Percentiles rank a stretch among this genome's conserved stretches.
These are phyloP conservation scores for Aspergillus sp. DNA, from an alignment of 2,329 filamentous ascomycete species.

Conservation along the genomic window DNA sequence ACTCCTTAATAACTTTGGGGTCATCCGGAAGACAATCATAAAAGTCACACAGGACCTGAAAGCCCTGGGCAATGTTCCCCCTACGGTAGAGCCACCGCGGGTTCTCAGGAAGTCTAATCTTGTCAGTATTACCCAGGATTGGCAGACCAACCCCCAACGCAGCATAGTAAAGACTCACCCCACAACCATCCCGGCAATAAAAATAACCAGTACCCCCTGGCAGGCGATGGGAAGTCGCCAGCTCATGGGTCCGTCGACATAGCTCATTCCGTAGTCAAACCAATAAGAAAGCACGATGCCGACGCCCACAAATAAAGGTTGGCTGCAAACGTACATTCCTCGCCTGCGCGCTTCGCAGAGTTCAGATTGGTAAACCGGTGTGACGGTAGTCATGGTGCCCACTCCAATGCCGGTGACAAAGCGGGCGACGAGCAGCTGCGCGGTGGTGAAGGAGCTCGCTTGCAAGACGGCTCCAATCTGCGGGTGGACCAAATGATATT, in stretches of 20 bases:
- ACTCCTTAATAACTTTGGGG: constrained; percentile 29
- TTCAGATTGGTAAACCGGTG: constrained; percentile 47
- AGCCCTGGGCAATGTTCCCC: constrained; percentile 31
- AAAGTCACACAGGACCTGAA: constrained; percentile 29
- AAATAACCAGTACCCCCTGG: constrained; percentile 45
- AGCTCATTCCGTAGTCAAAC: constrained; percentile 38
- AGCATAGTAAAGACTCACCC: constrained; percentile 17
- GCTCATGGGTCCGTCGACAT: constrained; percentile 41
- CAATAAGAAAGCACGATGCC: constrained; percentile 38
- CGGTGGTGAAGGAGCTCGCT: constrained; percentile 30
- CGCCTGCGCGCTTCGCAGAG: constrained; percentile 45
- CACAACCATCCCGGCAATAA: constrained; percentile 41
- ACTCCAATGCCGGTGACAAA: constrained; percentile 53
- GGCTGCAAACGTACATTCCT: constrained; percentile 45
- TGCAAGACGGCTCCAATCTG: constrained; percentile 39
- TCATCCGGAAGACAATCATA: constrained; percentile 24
- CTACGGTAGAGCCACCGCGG: constrained; percentile 49
- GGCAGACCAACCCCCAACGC: not conserved
- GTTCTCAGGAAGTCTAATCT: constrained; percentile 34
- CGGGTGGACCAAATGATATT: not conserved
- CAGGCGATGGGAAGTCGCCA: constrained; percentile 51
- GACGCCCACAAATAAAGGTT: constrained; percentile 40
- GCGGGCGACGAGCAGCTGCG: constrained; percentile 44
- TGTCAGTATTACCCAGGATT: not conserved
- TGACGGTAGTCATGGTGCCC: constrained; percentile 43